phyloP scores from a whole-genome alignment of 1,284 basidiomycete genomes.

The Fomitiporia mediterranea region DNA sequence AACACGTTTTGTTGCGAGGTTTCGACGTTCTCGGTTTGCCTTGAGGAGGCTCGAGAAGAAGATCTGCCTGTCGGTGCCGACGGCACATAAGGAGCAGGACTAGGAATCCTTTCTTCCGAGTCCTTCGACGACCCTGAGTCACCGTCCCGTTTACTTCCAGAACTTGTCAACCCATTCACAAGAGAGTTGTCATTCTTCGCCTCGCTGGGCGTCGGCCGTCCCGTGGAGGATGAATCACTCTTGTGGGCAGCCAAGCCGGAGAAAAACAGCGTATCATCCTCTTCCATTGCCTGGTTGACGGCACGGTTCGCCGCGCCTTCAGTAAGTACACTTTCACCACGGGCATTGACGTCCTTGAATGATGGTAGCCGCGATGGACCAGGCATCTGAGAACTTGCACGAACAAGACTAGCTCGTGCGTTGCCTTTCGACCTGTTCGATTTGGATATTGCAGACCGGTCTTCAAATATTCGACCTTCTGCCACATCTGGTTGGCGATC shows the following conservation, averaged over 20 bases:
- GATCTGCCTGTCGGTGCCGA: too few relatives aligned
- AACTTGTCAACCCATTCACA: neutral
- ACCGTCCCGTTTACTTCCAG: neutral
- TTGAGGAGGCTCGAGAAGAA: neutral
- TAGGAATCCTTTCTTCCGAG: neutral
- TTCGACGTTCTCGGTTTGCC: neutral
- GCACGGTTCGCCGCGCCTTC: neutral
- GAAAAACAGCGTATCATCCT: conserved; percentile 13
- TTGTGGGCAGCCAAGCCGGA: neutral
- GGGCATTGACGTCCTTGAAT: conserved; percentile 10
- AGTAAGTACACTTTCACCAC: conserved; percentile 1
- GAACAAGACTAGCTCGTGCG: neutral
- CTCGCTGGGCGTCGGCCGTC: neutral
- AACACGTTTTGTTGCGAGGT: neutral
- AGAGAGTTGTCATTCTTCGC: conserved; percentile 16
- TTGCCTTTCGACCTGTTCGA: neutral
- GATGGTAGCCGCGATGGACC: neutral
- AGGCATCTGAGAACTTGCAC: neutral
- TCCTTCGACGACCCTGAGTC: neutral
- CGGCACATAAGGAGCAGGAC: conserved; percentile 10
- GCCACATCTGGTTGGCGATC: neutral
- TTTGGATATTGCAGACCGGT: neutral
- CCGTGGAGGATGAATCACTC: neutral
- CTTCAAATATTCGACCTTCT: neutral
- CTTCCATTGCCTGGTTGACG: conserved; percentile 11